Evolutionary conservation across 495 filamentous ascomycete genomes (phyloP).

Genomic region (Tetracladium setigerum): DNA sequence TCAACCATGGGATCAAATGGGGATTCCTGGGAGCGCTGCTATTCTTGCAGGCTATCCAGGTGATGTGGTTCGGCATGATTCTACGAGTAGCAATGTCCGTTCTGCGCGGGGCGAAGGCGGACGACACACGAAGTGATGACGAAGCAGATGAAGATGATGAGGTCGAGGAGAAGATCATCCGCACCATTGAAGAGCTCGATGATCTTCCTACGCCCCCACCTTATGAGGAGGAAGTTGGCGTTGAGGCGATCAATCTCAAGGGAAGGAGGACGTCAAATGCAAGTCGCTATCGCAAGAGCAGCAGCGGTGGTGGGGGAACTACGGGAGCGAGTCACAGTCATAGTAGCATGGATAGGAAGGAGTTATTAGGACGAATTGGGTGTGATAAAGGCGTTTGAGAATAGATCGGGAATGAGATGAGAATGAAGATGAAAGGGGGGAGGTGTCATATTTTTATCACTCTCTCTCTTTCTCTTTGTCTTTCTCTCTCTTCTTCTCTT

Average conservation of each 20-base stretch:
- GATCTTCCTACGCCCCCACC: conserved; percentile 27
- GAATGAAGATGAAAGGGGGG: neutral
- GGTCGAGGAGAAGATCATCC: conserved; percentile 26
- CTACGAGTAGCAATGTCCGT: conserved; percentile 69
- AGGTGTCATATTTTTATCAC: neutral
- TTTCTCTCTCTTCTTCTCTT: neutral
- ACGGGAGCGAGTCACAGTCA: conserved; percentile 56
- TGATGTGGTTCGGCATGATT: conserved; percentile 91
- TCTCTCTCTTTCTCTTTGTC: neutral
- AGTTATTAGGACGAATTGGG: conserved; percentile 63
- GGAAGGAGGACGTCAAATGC: conserved; percentile 35
- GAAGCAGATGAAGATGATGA: conserved; percentile 62
- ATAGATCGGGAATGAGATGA: neutral
- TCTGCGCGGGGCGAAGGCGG: conserved; percentile 66
- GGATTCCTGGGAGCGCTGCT: conserved; percentile 70
- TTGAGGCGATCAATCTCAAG: conserved; percentile 51
- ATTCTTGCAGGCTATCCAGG: conserved; percentile 67
- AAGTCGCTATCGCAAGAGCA: conserved; percentile 34
- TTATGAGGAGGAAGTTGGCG: conserved; percentile 59
- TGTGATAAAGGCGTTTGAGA: conserved; percentile 50
- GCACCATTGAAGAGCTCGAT: conserved; percentile 23
- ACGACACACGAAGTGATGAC: conserved; percentile 82
- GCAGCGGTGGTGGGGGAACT: conserved; percentile 42
- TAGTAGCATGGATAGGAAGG: conserved; percentile 47
- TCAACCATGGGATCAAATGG: conserved; percentile 61